Percentiles rank a stretch among this genome's conserved stretches.
Conservation (phyloP, 2,329 filamentous ascomycete genomes). For the Remersonia thermophila region DNA sequence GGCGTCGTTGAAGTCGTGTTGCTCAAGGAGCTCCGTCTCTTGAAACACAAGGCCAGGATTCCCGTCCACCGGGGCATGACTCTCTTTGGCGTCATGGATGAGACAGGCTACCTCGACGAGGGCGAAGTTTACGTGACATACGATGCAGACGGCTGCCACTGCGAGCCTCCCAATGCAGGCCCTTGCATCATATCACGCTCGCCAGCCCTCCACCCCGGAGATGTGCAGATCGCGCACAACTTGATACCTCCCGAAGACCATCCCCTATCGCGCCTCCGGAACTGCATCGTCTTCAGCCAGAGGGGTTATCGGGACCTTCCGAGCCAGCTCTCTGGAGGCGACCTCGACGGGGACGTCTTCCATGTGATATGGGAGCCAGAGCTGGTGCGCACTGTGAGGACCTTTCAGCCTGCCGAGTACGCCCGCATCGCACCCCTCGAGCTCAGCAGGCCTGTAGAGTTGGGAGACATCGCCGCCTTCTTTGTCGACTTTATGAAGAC, state of each 20-base stretch:
- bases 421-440: constrained; percentile 41
- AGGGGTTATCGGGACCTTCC: constrained; percentile 61
- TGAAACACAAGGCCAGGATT: constrained; percentile 72
- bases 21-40: constrained; percentile 54
- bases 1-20: constrained; percentile 57
- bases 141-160: constrained; percentile 13
- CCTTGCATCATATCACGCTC: constrained; percentile 59
- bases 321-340: constrained; percentile 67
- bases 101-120: constrained; percentile 55
- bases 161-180: constrained; percentile 20
- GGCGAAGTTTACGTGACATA: constrained; percentile 54
- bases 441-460: constrained; percentile 47
- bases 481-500: constrained; percentile 68
- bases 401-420: constrained; percentile 57
- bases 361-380: constrained; percentile 61
- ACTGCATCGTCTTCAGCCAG: constrained; percentile 70
- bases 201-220: constrained; percentile 70
- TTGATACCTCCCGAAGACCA: constrained; percentile 47
- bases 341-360: constrained; percentile 74
- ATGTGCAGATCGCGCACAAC: constrained; percentile 56
- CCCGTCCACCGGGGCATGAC: constrained; percentile 59
- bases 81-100: constrained; percentile 74
- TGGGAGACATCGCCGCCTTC: constrained; percentile 62
- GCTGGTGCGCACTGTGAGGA: constrained; percentile 27
- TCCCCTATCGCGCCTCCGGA: constrained; percentile 48